Conservation (phyloP, 768 basidiomycete genomes). For the button mushroom (Agaricus bisporus) region DNA sequence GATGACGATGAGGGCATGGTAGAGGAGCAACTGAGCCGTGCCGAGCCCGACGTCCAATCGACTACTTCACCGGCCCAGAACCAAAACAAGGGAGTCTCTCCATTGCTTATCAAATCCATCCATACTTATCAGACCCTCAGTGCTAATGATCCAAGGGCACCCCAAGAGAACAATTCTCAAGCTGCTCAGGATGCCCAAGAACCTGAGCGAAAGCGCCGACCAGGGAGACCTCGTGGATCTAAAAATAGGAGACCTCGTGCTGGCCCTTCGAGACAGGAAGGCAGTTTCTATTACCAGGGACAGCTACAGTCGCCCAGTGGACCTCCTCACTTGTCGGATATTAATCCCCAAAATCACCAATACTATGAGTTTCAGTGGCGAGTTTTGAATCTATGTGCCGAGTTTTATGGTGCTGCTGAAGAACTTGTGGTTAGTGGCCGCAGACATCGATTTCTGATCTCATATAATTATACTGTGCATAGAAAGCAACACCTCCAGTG, state of each 20-base stretch:
- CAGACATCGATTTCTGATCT: constrained; percentile 4
- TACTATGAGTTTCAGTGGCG: constrained; percentile 89
- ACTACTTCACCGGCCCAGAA: constrained; percentile 32
- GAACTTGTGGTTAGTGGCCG: constrained; percentile 67
- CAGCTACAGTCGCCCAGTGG: constrained; percentile 19
- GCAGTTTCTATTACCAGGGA: constrained; percentile 40
- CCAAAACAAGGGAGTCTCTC: constrained; percentile 22
- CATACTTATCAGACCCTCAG: neutral
- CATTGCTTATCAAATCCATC: constrained; percentile 13
- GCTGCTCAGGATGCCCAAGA: constrained; percentile 6
- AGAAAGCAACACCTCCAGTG: constrained; percentile 59
- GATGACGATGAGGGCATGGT: constrained; percentile 73
- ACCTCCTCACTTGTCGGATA: constrained; percentile 39
- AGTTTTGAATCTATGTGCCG: constrained; percentile 73
- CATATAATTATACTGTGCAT: constrained; percentile 9
- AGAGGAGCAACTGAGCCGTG: constrained; percentile 56
- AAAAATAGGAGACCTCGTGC: constrained; percentile 57
- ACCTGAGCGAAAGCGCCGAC: constrained; percentile 56
- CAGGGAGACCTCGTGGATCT: constrained; percentile 75
- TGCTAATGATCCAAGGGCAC: neutral
- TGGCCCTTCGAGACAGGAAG: constrained; percentile 27
- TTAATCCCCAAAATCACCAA: constrained; percentile 63
- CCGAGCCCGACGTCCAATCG: constrained; percentile 37
- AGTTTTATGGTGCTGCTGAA: constrained; percentile 83
- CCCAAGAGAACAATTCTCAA: constrained; percentile 5